Base-by-base conservation (phyloP, 176 grass and related monocot genomes). In the Musa troglodytarum region DNA sequence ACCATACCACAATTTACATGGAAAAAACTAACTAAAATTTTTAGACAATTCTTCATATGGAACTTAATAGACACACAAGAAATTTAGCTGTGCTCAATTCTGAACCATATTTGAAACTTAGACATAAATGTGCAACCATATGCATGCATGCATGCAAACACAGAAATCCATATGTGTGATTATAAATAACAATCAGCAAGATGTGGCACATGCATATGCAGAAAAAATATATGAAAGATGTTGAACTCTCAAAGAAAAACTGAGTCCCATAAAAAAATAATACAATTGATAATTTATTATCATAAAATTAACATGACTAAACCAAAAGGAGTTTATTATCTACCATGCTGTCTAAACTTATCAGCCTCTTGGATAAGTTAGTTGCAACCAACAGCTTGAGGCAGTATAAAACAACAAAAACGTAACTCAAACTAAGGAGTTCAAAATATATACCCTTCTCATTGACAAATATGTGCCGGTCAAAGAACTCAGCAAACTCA, bases 401-500 rank as follows among this genome's bases (percentile, higher is more conserved):
- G 34, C 4, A 43, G 34, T 43, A 43, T 43, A 43, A 43, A 43
- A 43, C 34, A 71, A 16, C 19, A 34, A 23, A 52, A 78, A 54
- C 49, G 1, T 14, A 24, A 65, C 4, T 6, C 15, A 65, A 21
- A 63, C 51, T 53, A 63, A 53, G 56, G 29, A 25, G 17, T 54
- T 49, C 16, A 28, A 20, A 17, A 74, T 15, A 56, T 49, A 74
- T 80, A 80, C 78, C 78, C 68, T 80, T 80, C 70, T 80, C 68
- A 53, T 73, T 80, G 69, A 80, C 68, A 23, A 80, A 80, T 63
- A 80, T 53, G 34, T 80, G 78, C 19, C 68, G 68, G 72, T 72
- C 78, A 72, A 80, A 80, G 56, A 63, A 72, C 67, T 80, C 78
- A 72, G 78, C 78, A 80, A 80, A 80, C 68, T 80, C 78, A 29